Evolutionary conservation across 108 stramenopile genomes (phyloP).

Genomic region (Licmophora abbreviata): DNA sequence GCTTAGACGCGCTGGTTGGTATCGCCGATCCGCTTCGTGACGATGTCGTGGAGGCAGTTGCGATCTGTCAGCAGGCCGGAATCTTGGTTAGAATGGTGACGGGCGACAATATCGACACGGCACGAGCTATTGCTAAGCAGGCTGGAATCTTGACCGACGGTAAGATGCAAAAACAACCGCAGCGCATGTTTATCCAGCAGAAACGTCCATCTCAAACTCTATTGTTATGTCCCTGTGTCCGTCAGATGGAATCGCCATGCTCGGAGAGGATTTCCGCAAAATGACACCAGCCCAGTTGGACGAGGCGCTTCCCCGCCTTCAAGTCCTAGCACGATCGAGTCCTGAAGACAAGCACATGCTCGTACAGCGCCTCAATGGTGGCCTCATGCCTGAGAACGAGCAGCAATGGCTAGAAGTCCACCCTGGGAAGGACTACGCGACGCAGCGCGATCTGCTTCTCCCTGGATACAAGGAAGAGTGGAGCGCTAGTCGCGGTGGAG

Average conservation of each 20-base stretch:
- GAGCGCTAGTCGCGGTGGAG: constrained; percentile 38
- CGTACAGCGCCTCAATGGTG: constrained; percentile 85
- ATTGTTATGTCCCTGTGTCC: constrained; percentile 6
- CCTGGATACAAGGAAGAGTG: constrained; percentile 71
- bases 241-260: constrained; percentile 68
- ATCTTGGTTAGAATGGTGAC: constrained; percentile 97
- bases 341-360: constrained; percentile 94
- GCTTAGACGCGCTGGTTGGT: constrained; percentile 77
- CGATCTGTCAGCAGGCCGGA: constrained; percentile 83
- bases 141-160: constrained; percentile 80
- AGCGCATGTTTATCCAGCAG: constrained; percentile 11
- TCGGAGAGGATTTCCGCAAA: constrained; percentile 72
- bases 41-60: constrained; percentile 88
- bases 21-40: constrained; percentile 85
- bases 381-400: constrained; percentile 51
- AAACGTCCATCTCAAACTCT: constrained; percentile 23
- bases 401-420: constrained; percentile 51
- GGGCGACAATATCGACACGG: constrained; percentile 93
- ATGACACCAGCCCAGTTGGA: constrained; percentile 64
- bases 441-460: constrained; percentile 45
- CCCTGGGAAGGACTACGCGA: constrained; percentile 47
- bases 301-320: constrained; percentile 64
- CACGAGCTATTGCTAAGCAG: constrained; percentile 86
- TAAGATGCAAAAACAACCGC: constrained; percentile 10
- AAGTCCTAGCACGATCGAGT: constrained; percentile 89